Conservation (phyloP, 257 asterid species). For the Cordia subcordata region DNA sequence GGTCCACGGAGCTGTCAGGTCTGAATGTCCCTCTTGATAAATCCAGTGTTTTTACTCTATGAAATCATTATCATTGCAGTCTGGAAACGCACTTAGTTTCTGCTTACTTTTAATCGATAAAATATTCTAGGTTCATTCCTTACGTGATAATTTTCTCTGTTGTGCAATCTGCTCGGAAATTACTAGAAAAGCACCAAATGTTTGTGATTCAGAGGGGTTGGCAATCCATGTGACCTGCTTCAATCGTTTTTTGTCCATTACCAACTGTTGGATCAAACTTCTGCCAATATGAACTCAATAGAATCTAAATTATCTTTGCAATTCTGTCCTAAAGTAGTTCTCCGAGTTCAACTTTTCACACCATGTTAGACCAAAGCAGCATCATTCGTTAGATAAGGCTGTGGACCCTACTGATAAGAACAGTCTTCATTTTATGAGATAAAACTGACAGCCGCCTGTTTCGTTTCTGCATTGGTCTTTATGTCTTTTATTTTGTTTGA, state of each 20-base stretch:
- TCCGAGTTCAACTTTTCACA: neutral
- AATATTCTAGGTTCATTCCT: too few species aligned
- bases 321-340: neutral
- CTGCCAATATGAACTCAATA: neutral
- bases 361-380: neutral
- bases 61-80: too few species aligned
- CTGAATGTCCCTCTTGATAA: too few species aligned
- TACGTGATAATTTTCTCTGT: too few species aligned
- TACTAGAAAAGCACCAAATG: too few species aligned
- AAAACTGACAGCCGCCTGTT: neutral
- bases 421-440: neutral
- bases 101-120: too few species aligned
- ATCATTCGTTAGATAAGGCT: neutral
- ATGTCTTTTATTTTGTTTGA: too few species aligned
- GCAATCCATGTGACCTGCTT: neutral
- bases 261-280: neutral
- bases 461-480: neutral
- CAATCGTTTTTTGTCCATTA: neutral
- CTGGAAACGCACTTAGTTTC: too few species aligned
- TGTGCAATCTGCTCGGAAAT: too few species aligned
- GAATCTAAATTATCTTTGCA: neutral
- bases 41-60: too few species aligned
- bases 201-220: neutral
- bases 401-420: neutral
- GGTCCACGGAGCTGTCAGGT: too few species aligned